phyloP scores from a whole-genome alignment of 2,329 filamentous ascomycete species.

The Ceratocystis ficicola region DNA sequence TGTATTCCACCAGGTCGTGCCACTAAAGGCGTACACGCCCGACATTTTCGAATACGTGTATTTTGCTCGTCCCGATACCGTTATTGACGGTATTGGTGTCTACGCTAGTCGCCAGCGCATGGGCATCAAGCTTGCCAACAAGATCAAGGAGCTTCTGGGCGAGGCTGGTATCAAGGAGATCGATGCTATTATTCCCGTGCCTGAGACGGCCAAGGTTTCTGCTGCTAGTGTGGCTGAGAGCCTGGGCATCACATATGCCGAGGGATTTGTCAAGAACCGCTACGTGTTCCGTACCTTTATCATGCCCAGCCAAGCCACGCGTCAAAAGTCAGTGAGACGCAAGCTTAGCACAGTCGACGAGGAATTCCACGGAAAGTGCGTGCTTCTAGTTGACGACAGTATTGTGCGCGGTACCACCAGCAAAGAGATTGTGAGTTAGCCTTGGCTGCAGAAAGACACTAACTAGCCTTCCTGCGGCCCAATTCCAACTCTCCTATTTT shows the following conservation, averaged over 20 bases:
- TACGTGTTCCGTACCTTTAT: slow-evolving; percentile 85
- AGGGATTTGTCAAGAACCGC: slow-evolving; percentile 79
- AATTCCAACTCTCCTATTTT: no score
- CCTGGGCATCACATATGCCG: slow-evolving; percentile 63
- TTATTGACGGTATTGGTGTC: slow-evolving; percentile 80
- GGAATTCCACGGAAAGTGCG: slow-evolving; percentile 69
- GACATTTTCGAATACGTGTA: slow-evolving; percentile 78
- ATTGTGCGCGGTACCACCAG: slow-evolving; percentile 78
- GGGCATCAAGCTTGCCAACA: slow-evolving; percentile 68
- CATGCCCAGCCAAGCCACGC: slow-evolving; percentile 56
- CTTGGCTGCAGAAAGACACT: no score
- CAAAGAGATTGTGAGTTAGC: slow-evolving; percentile 33
- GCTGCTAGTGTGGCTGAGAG: slow-evolving; percentile 64
- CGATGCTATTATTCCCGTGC: slow-evolving; percentile 42
- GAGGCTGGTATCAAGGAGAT: slow-evolving; percentile 61
- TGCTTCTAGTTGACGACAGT: slow-evolving; percentile 78
- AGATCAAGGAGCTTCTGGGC: slow-evolving; percentile 54
- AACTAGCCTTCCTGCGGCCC: no score
- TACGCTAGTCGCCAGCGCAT: slow-evolving; percentile 75
- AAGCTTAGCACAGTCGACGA: slow-evolving; percentile 80
- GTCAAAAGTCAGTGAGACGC: slow-evolving; percentile 75
- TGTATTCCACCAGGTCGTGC: slow-evolving; percentile 62
- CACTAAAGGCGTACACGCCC: slow-evolving; percentile 58
- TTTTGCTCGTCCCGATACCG: slow-evolving; percentile 68
- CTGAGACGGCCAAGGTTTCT: slow-evolving; percentile 59